phyloP scores from a whole-genome alignment of 2,329 filamentous ascomycete genomes.

The Cryoendolithus antarcticus region DNA sequence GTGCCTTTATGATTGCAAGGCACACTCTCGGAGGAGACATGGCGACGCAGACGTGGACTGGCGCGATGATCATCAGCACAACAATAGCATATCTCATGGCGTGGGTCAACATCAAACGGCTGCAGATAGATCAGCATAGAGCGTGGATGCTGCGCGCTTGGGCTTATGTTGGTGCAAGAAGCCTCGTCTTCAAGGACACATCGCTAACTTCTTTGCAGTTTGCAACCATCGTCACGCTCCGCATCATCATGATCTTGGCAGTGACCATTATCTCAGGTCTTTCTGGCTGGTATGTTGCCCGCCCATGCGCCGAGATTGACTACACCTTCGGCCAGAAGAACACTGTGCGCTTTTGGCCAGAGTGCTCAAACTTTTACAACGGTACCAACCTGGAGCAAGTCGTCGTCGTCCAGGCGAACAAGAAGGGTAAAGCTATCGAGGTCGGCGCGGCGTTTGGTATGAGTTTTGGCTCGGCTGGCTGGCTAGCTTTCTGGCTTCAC shows the following conservation, averaged over 20 bases:
- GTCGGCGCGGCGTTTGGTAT: slow-evolving; percentile 33
- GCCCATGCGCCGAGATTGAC: slow-evolving; percentile 30
- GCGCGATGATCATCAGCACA: slow-evolving; percentile 41
- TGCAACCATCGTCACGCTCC: slow-evolving; percentile 39
- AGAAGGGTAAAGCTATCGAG: slow-evolving; percentile 3
- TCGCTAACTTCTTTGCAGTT: slow-evolving; percentile 20
- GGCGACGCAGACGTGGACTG: slow-evolving; percentile 34
- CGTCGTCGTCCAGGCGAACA: slow-evolving; percentile 13
- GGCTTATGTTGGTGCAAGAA: slow-evolving; percentile 1
- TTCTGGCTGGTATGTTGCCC: slow-evolving; percentile 25
- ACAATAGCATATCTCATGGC: slow-evolving; percentile 31
- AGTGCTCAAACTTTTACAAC: slow-evolving; percentile 16
- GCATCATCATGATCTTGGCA: slow-evolving; percentile 34
- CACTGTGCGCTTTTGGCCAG: slow-evolving; percentile 29
- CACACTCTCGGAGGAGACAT: slow-evolving; percentile 44
- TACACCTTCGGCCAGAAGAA: slow-evolving; percentile 21
- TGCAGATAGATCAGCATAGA: slow-evolving; percentile 50
- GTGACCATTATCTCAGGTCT: slow-evolving; percentile 28
- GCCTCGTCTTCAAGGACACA: too few relatives aligned
- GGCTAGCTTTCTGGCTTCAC: slow-evolving; percentile 41
- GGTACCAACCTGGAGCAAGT: slow-evolving; percentile 2
- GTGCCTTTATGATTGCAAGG: slow-evolving; percentile 40
- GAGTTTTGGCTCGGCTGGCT: slow-evolving; percentile 40
- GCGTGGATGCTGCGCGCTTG: slow-evolving; percentile 46
- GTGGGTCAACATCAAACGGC: slow-evolving; percentile 40